Conservation (phyloP, 2,329 filamentous ascomycete genomes). For the Nemania abortiva region DNA sequence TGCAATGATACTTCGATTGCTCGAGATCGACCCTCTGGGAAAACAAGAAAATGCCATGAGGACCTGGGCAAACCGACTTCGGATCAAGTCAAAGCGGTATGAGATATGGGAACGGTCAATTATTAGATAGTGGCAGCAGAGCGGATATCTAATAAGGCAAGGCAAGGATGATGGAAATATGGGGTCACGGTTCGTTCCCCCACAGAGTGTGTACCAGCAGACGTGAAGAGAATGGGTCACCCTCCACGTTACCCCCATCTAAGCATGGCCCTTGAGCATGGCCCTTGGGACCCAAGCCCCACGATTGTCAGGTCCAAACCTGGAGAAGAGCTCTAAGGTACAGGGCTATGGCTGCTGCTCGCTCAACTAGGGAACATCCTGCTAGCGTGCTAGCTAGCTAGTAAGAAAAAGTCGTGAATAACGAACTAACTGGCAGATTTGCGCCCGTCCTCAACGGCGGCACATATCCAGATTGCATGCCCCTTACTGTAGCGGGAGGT, state of each 20-base stretch:
- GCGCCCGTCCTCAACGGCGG: conserved; percentile 1
- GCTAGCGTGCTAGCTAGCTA: neutral
- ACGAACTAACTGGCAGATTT: neutral
- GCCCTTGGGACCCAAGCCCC: conserved; percentile 19
- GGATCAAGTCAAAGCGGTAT: conserved; percentile 26
- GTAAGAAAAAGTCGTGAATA: neutral
- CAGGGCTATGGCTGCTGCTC: conserved; percentile 15
- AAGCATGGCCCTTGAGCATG: conserved; percentile 9
- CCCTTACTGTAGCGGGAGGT: neutral
- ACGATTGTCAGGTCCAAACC: conserved; percentile 30
- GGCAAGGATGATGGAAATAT: conserved; percentile 28
- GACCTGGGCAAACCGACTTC: conserved; percentile 20
- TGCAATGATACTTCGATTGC: conserved; percentile 24
- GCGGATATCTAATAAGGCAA: conserved; percentile 22
- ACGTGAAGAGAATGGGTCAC: conserved; percentile 28
- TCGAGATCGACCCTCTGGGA: conserved; percentile 18
- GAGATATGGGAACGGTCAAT: conserved; percentile 27
- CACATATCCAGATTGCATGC: neutral
- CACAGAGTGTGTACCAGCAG: conserved; percentile 31
- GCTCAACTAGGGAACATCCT: neutral
- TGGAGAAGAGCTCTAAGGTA: conserved; percentile 29
- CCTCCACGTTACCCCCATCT: conserved; percentile 41
- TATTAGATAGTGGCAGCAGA: conserved; percentile 23
- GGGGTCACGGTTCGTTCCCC: conserved; percentile 29
- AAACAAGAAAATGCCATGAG: conserved; percentile 30